These are phyloP conservation scores for Bipolaris sorokiniana DNA, from an alignment of 2,329 filamentous ascomycete genomes.

Conservation along the genomic window DNA sequence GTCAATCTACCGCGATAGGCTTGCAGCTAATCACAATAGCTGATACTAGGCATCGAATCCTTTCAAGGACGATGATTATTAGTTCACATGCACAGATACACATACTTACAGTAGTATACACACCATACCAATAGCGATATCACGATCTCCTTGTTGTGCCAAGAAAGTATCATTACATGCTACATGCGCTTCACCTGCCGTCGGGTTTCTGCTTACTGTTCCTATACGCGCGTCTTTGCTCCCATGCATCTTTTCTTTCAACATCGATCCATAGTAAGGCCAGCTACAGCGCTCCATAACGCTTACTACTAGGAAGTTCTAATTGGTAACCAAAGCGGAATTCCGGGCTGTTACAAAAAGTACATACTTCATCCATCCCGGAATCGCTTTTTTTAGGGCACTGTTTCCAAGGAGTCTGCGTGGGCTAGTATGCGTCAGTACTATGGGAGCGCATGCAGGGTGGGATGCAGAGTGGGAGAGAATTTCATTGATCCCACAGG, in stretches of 20 bases:
- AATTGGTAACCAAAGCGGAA: background rate
- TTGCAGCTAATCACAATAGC: background rate
- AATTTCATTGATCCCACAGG: background rate
- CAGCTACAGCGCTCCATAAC: background rate
- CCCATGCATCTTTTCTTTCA: background rate
- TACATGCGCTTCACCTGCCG: background rate
- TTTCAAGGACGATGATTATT: background rate
- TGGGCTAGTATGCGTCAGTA: background rate
- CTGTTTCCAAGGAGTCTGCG: background rate
- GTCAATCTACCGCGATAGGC: constrained; percentile 3
- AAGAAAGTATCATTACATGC: background rate
- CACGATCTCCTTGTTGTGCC: background rate
- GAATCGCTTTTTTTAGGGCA: background rate
- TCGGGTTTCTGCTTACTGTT: background rate
- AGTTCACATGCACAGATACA: background rate
- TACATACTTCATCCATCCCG: background rate
- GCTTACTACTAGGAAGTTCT: background rate
- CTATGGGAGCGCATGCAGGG: background rate
- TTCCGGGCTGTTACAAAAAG: background rate
- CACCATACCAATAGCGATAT: background rate
- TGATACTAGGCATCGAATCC: background rate
- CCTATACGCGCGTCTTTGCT: background rate
- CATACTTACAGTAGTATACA: background rate
- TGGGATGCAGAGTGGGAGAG: background rate
- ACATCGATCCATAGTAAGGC: background rate